Percentiles rank a stretch among this genome's conserved stretches.
Conservation (phyloP, 2,329 filamentous ascomycete species). For the Raffaelea deltoideospora region DNA sequence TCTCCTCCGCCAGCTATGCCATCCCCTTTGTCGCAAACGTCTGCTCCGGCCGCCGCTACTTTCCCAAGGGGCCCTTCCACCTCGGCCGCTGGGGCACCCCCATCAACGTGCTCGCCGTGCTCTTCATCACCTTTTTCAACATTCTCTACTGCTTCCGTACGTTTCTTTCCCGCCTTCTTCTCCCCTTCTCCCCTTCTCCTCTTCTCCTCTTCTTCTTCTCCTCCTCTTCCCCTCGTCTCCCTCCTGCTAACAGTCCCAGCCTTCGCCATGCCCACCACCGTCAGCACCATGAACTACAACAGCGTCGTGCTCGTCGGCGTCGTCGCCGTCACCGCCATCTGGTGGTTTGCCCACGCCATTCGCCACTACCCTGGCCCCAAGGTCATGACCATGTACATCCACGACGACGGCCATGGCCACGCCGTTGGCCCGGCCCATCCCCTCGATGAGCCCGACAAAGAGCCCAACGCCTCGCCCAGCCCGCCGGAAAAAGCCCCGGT, state of each 20-base stretch:
- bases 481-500: no score
- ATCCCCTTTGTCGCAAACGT: conserved; percentile 34
- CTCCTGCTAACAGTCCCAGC: conserved; percentile 13
- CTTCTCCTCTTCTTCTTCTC: neutral
- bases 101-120: conserved; percentile 32
- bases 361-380: conserved; percentile 35
- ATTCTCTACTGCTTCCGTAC: conserved; percentile 46
- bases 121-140: conserved; percentile 39
- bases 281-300: conserved; percentile 35
- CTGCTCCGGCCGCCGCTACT: conserved; percentile 31
- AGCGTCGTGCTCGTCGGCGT: conserved; percentile 36
- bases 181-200: neutral
- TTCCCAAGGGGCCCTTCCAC: conserved; percentile 36
- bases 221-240: neutral
- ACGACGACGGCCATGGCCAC: conserved; percentile 8
- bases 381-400: conserved; percentile 28
- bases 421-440: no score
- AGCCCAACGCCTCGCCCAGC: no score
- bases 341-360: conserved; percentile 33
- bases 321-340: conserved; percentile 27
- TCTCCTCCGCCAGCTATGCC: conserved; percentile 39
- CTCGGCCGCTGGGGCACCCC: conserved; percentile 33
- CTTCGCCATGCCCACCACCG: conserved; percentile 23
- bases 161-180: conserved; percentile 9
- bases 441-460: no score